Evolutionary conservation across 2,329 filamentous ascomycete genomes (phyloP).

Genomic region (Scedosporium boydii): DNA sequence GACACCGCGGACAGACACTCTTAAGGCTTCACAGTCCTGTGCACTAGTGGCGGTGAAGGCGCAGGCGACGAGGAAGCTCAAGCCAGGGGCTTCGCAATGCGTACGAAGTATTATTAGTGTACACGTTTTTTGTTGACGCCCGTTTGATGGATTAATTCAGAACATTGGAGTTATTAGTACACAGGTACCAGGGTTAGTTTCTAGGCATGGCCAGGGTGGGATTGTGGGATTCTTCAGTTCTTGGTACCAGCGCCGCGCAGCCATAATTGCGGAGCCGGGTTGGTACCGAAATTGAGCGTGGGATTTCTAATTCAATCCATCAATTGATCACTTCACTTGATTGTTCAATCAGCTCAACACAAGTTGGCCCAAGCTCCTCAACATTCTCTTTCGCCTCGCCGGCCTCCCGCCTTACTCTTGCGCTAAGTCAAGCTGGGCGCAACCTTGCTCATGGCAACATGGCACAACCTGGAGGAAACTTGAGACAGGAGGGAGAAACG

Average conservation of each 20-base stretch:
- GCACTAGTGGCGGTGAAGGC: background rate
- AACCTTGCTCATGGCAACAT: background rate
- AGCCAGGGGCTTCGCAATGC: no score
- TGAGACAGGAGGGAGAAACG: background rate
- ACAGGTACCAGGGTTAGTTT: no score
- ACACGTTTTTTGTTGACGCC: background rate
- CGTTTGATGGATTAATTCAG: background rate
- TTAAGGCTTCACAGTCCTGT: background rate
- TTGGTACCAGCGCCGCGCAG: background rate
- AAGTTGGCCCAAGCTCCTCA: slow-evolving; percentile 7
- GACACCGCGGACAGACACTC: no score
- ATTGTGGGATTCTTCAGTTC: background rate
- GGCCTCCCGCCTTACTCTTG: background rate
- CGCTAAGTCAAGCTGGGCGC: background rate
- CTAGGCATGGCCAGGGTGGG: no score
- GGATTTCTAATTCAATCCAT: background rate
- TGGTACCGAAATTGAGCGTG: background rate
- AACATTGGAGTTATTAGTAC: background rate
- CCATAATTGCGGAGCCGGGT: background rate
- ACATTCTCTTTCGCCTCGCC: background rate
- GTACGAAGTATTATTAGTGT: no score
- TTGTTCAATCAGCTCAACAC: slow-evolving; percentile 1
- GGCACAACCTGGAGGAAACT: background rate
- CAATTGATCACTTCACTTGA: background rate
- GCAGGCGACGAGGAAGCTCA: background rate